A percentile compares a stretch with the other conserved stretches of the same genome.
Conservation (phyloP, 225 moss, liverwort and hornwort genomes). For the Antitrichia curtipendula region DNA sequence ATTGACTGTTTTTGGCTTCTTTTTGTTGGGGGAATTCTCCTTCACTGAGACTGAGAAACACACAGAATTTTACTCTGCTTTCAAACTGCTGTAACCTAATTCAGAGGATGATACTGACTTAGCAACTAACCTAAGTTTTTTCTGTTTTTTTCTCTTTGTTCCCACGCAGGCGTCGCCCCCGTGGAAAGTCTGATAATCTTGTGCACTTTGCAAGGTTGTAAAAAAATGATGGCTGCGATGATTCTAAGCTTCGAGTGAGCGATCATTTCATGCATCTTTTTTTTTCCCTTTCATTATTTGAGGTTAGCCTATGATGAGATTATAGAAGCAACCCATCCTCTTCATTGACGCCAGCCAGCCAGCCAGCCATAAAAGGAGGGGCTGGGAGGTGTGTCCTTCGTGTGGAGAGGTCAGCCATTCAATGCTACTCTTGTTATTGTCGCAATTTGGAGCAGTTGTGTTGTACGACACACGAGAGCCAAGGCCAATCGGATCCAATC, state of each 20-base stretch:
- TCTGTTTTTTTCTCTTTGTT: not conserved
- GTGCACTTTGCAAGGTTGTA: not conserved
- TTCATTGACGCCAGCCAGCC: too few relatives aligned
- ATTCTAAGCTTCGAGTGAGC: not conserved
- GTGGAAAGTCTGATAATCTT: too few relatives aligned
- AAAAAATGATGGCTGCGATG: not conserved
- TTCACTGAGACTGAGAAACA: not conserved
- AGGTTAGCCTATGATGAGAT: not conserved
- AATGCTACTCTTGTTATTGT: not conserved
- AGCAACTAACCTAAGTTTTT: not conserved
- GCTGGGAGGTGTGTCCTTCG: not conserved
- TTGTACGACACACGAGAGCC: not conserved
- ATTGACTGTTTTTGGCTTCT: too few relatives aligned
- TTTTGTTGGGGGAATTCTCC: not conserved
- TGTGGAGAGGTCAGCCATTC: not conserved
- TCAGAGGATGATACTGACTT: not conserved
- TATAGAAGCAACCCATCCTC: not conserved
- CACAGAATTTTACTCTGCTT: not conserved
- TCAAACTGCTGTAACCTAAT: not conserved
- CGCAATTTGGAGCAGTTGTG: not conserved
- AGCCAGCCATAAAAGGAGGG: not conserved
- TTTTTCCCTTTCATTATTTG: not conserved
- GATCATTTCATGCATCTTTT: not conserved
- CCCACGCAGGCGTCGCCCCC: too few relatives aligned
- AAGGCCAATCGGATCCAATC: not conserved